Percentiles rank a stretch among this genome's conserved stretches.
Evolutionary conservation across 495 filamentous ascomycete genomes (phyloP).

Genomic region (Lineolata rhizophorae): DNA sequence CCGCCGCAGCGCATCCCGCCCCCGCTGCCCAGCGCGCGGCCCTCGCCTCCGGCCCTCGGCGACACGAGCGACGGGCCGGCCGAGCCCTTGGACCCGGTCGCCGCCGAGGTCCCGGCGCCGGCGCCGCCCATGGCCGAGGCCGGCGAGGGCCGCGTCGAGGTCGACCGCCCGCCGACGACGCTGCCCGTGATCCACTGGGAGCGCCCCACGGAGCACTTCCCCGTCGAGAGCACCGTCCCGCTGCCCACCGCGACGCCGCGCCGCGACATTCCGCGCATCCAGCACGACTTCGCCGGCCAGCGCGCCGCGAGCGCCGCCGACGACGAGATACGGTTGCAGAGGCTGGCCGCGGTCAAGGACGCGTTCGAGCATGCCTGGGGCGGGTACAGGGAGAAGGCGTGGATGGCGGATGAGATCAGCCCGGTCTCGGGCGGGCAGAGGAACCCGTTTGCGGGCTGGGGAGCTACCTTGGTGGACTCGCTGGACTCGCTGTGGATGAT

Average conservation of each 20-base stretch:
- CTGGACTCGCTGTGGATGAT: slow-evolving; percentile 95
- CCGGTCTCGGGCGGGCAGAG: slow-evolving; percentile 20
- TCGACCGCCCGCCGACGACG: slow-evolving; percentile 1
- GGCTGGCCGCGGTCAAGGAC: slow-evolving; percentile 28
- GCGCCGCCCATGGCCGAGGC: not conserved
- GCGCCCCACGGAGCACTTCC: slow-evolving; percentile 10
- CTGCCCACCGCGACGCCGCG: slow-evolving; percentile 52
- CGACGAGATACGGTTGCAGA: slow-evolving; percentile 25
- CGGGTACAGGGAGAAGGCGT: slow-evolving; percentile 20
- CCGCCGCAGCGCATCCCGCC: not conserved
- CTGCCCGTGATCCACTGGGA: slow-evolving; percentile 4
- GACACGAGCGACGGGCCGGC: too few relatives aligned
- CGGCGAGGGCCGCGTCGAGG: slow-evolving; percentile 3
- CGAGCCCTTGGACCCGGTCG: too few relatives aligned
- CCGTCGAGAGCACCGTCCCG: slow-evolving; percentile 34
- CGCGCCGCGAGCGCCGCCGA: slow-evolving; percentile 17
- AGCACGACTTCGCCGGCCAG: slow-evolving; percentile 47
- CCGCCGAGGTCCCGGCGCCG: too few relatives aligned
- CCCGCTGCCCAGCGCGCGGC: not conserved
- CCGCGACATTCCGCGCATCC: slow-evolving; percentile 46
- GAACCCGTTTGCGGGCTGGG: slow-evolving; percentile 87
- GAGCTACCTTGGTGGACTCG: slow-evolving; percentile 79
- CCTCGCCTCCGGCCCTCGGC: not conserved
- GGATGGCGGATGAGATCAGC: slow-evolving; percentile 19
- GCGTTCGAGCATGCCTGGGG: slow-evolving; percentile 17